Conservation (phyloP, 768 basidiomycete genomes). For the Saitozyma podzolica region DNA sequence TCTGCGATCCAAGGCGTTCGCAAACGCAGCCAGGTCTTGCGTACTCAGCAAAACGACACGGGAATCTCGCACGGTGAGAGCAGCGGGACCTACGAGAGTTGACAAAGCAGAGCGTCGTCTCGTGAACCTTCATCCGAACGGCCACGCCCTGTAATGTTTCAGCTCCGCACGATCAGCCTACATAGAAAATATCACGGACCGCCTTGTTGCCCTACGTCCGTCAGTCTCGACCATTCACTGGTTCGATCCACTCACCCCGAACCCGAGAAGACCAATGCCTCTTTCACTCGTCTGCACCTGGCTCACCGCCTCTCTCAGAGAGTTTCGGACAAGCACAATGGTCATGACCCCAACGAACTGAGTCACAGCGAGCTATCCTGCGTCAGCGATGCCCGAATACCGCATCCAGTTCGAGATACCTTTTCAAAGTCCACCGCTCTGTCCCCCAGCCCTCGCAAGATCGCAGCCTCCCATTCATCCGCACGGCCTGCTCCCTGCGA, state of each 20-base stretch:
- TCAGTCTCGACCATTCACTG: not conserved
- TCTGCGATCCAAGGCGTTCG: slow-evolving; percentile 36
- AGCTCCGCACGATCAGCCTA: not conserved
- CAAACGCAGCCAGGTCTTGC: slow-evolving; percentile 44
- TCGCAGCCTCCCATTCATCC: slow-evolving; percentile 35
- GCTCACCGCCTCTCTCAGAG: slow-evolving; percentile 19
- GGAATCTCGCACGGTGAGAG: not conserved
- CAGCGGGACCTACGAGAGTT: slow-evolving; percentile 35
- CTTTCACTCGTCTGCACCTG: slow-evolving; percentile 35
- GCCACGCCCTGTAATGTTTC: slow-evolving; percentile 32
- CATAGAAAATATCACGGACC: slow-evolving; percentile 6
- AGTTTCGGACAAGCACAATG: slow-evolving; percentile 34
- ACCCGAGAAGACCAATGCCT: slow-evolving; percentile 42
- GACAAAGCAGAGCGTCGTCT: slow-evolving; percentile 41
- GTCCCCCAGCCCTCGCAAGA: slow-evolving; percentile 23
- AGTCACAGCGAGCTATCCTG: slow-evolving; percentile 26
- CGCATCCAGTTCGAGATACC: slow-evolving; percentile 2
- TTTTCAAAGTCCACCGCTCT: slow-evolving; percentile 29
- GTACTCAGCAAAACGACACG: slow-evolving; percentile 1
- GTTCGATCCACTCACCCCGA: slow-evolving; percentile 26
- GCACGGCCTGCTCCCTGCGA: slow-evolving; percentile 34
- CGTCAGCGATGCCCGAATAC: no score
- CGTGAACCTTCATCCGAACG: slow-evolving; percentile 37
- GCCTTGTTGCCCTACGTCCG: slow-evolving; percentile 42
- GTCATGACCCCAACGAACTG: slow-evolving; percentile 46